phyloP scores from a whole-genome alignment of 306 rosid genomes.

The Pueraria montana region DNA sequence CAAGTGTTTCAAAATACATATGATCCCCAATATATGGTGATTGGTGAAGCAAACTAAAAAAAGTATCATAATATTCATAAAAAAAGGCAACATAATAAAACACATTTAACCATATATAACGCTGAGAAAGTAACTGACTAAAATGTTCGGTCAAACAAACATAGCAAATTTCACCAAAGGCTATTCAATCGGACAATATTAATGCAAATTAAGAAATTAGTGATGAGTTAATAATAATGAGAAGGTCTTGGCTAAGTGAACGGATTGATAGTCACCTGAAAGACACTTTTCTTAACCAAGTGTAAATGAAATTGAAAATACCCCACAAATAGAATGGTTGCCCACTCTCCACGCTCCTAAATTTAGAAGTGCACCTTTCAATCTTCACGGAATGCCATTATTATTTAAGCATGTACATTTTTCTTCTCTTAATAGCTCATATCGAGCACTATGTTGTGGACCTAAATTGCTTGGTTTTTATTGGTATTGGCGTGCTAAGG shows the following conservation, averaged over 20 bases:
- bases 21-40: no score
- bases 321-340: slow-evolving; percentile 39
- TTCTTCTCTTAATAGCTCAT: not conserved
- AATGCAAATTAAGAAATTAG: slow-evolving; percentile 2
- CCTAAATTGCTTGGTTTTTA: slow-evolving; percentile 35
- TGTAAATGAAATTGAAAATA: not conserved
- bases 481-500: slow-evolving; percentile 51
- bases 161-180: not conserved
- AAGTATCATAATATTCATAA: no score
- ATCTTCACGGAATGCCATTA: not conserved
- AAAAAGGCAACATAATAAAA: not conserved
- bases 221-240: not conserved
- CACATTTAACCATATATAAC: not conserved
- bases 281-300: slow-evolving; percentile 13
- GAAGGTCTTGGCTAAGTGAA: not conserved
- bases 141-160: not conserved
- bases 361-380: slow-evolving; percentile 36
- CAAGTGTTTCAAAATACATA: not conserved
- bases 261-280: not conserved
- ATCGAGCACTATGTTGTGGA: slow-evolving; percentile 32
- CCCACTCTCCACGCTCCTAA: slow-evolving; percentile 47
- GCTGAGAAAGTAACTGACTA: not conserved
- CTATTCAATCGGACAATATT: not conserved
- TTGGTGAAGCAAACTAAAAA: not conserved
- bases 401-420: slow-evolving; percentile 45